These are phyloP conservation scores for Beta corolliflora DNA, from an alignment of 179 eudicot genomes.

Conservation along the genomic window DNA sequence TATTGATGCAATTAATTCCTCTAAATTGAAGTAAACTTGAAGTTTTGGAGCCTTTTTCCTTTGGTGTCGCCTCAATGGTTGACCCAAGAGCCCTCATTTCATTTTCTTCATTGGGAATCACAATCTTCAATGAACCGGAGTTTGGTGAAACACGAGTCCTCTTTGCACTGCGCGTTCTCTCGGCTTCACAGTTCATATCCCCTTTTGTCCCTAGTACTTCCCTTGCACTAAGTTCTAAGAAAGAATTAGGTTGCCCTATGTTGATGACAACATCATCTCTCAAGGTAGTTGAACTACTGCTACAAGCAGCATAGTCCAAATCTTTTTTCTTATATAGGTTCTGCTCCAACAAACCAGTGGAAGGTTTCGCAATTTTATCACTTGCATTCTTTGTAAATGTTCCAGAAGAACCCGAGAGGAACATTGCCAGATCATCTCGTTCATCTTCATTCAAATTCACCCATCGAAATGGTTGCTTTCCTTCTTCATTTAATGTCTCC, in stretches of 20 bases:
- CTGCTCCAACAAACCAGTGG: constrained; percentile 27
- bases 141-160: constrained; percentile 64
- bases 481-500: constrained; percentile 50
- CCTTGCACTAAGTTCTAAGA: constrained; percentile 34
- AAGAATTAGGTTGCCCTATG: constrained; percentile 22
- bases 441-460: constrained; percentile 83
- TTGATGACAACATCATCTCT: constrained; percentile 41
- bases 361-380: constrained; percentile 26
- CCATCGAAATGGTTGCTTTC: constrained; percentile 70
- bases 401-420: constrained; percentile 67
- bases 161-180: constrained; percentile 39
- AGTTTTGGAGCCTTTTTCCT: constrained; percentile 59
- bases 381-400: constrained; percentile 31
- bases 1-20: constrained; percentile 49
- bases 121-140: constrained; percentile 47
- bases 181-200: constrained; percentile 41
- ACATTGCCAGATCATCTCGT: constrained; percentile 80
- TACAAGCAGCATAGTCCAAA: constrained; percentile 31
- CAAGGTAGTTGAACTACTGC: constrained; percentile 24
- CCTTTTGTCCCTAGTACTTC: constrained; percentile 40
- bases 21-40: constrained; percentile 35
- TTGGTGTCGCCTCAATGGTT: constrained; percentile 57
- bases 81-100: constrained; percentile 24
- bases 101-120: constrained; percentile 48
- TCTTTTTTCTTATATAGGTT: constrained; percentile 30